These are phyloP conservation scores for Endocladia muricata DNA, from an alignment of 31 red algal genomes.

Conservation along the genomic window DNA sequence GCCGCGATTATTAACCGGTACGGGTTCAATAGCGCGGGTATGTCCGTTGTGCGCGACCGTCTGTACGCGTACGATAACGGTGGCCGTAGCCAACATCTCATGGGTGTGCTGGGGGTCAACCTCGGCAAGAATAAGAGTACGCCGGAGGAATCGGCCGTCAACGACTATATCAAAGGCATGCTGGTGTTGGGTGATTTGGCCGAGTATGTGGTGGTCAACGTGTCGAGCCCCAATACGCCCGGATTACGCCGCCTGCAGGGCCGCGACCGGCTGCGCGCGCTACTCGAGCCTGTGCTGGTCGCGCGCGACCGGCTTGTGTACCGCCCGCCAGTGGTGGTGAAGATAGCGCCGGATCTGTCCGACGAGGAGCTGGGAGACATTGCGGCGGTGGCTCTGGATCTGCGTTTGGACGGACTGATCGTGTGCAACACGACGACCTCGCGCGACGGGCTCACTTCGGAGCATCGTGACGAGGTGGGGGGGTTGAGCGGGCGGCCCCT, in stretches of 20 bases:
- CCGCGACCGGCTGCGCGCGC: not conserved
- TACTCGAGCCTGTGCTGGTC: constrained; percentile 31
- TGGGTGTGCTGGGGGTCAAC: constrained; percentile 85
- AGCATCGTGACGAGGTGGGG: constrained; percentile 47
- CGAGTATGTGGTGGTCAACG: constrained; percentile 96
- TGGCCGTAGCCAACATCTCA: constrained; percentile 26
- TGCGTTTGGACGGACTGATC: constrained; percentile 82
- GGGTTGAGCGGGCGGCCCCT: constrained; percentile 85
- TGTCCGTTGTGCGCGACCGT: constrained; percentile 25
- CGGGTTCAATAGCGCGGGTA: constrained; percentile 87
- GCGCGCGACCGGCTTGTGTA: constrained; percentile 36
- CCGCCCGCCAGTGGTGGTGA: constrained; percentile 80
- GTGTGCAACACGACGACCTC: constrained; percentile 83
- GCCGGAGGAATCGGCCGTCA: constrained; percentile 46
- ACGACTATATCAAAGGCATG: constrained; percentile 73
- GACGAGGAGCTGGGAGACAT: constrained; percentile 69
- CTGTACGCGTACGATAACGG: constrained; percentile 47
- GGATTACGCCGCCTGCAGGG: constrained; percentile 56
- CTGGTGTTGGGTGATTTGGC: constrained; percentile 52
- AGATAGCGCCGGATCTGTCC: constrained; percentile 88
- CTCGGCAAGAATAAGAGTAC: constrained; percentile 90
- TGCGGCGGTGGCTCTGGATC: constrained; percentile 35
- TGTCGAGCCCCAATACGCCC: constrained; percentile 96
- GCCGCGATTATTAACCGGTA: constrained; percentile 90
- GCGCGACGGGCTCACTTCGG: constrained; percentile 40